A percentile compares a stretch with the other conserved stretches of the same genome.
These are phyloP conservation scores for Globisporangium parvum DNA, from an alignment of 352 stramenopile species.

Conservation along the genomic window DNA sequence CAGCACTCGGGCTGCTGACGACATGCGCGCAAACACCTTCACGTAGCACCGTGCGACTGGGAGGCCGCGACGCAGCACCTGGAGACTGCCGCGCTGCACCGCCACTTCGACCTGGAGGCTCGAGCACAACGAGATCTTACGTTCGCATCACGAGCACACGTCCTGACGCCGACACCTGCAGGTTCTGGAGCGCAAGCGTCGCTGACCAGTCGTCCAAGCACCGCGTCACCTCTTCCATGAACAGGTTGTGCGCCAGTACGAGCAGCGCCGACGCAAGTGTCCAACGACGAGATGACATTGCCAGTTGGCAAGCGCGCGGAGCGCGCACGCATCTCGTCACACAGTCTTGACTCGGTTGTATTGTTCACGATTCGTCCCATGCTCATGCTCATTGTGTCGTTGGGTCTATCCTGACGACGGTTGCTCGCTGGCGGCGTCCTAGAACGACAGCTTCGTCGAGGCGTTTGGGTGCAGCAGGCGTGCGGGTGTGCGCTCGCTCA, in stretches of 20 bases:
- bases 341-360: conserved; percentile 27
- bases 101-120: conserved; percentile 32
- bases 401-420: no score
- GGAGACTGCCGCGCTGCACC: conserved; percentile 42
- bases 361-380: no score
- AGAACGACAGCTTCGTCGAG: no score
- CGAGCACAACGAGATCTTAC: no score
- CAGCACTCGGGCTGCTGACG: no score
- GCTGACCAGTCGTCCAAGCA: conserved; percentile 73
- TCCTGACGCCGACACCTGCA: conserved; percentile 44
- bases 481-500: no score
- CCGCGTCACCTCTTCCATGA: conserved; percentile 65
- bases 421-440: neutral
- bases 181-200: conserved; percentile 52
- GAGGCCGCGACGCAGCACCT: conserved; percentile 34
- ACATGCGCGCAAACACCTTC: conserved; percentile 57
- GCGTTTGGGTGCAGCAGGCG: no score
- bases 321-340: no score
- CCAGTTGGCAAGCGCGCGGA: no score
- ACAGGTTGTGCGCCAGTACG: conserved; percentile 66
- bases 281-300: no score
- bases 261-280: conserved; percentile 51
- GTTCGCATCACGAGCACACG: conserved; percentile 66
- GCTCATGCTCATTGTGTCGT: no score
- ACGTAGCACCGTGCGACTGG: conserved; percentile 54